Base-by-base conservation (phyloP, 2,329 filamentous ascomycete species). In the Paecilomyces sp. region DNA sequence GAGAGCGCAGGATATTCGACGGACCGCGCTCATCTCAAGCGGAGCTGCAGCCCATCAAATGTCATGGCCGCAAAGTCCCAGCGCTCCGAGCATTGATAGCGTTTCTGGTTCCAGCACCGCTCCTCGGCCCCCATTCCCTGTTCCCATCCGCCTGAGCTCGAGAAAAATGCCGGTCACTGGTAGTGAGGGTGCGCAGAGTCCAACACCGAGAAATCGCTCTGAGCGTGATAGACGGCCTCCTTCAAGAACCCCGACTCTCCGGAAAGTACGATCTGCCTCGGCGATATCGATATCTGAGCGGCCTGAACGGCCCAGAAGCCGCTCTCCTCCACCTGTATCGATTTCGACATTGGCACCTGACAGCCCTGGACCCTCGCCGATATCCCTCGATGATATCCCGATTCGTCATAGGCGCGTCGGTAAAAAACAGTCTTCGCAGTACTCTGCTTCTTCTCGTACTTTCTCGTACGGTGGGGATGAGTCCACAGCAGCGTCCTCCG, bases 71-170 rank as follows among this genome's bases (percentile, higher is more conserved):
- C 77, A 79, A 53, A 81, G 75, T 57, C 77, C 78, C 2, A 79
- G 77, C 55, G 74, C 75, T 28, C 77, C 78, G 11, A 77, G 74
- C 58, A 70, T 78, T 22, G 74, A 78, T 33, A 75, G 73, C 58
- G 71, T 71, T 52, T 75, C 66, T 57, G 68, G 67, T 28, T 72
- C 72, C n/a, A 72, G 69, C 34, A 68, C 71, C 56, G 66, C 70
- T 9, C 61, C 66, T 22, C 66, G 61, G 57, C 92, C 94, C 30
- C 94, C 94, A 0, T 97, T 96, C 78, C 92, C 94, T 0, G 96
- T 99, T 6, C 94, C 94, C 0, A 88, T 88, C 2, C 83, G 94
- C 59, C 90, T 91, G 31, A 97, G 93, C 74, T 99, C 92, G 5
- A 86, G 92, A 61, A 87, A 88, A 67, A 83, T 88, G 24, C 84